Conservation (phyloP, 140 eudicot genomes). For the Bidens hawaiensis region DNA sequence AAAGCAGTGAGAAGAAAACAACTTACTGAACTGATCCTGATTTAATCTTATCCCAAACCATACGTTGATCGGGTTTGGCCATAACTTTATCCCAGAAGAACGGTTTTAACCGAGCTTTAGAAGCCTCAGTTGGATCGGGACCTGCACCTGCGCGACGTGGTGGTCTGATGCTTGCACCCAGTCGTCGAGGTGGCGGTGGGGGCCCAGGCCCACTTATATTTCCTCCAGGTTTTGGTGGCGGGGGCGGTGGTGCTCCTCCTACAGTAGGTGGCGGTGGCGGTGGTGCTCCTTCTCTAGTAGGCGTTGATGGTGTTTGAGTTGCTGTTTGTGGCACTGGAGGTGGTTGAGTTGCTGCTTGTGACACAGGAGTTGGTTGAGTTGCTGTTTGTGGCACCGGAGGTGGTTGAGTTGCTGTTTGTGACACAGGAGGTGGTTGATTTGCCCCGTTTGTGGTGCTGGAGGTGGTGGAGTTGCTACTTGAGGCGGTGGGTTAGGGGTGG, state of each 20-base stretch:
- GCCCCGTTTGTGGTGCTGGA: slow-evolving; percentile 13
- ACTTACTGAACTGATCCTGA: slow-evolving; percentile 97
- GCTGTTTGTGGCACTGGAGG: slow-evolving; percentile 17
- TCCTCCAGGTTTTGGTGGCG: slow-evolving; percentile 45
- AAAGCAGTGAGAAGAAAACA: background rate
- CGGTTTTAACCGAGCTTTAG: slow-evolving; percentile 83
- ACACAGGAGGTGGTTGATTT: slow-evolving; percentile 1
- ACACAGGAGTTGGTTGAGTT: too few species aligned
- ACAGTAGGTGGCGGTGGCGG: slow-evolving; percentile 26
- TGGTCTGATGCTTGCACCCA: slow-evolving; percentile 41
- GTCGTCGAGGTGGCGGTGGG: slow-evolving; percentile 61
- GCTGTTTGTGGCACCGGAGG: background rate
- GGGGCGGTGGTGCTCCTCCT: slow-evolving; percentile 44
- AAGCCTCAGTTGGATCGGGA: slow-evolving; percentile 34
- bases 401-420: background rate
- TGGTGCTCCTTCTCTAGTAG: slow-evolving; percentile 27
- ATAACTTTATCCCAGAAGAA: slow-evolving; percentile 99
- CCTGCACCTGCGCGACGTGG: slow-evolving; percentile 27
- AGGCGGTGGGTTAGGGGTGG: background rate
- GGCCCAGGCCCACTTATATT: slow-evolving; percentile 47
- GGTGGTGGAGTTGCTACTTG: slow-evolving; percentile 16
- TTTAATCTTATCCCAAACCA: slow-evolving; percentile 99
- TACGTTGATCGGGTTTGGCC: slow-evolving; percentile 83
- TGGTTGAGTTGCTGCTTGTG: too few species aligned
- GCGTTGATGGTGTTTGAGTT: background rate